Conservation (phyloP, 1,284 basidiomycete genomes). For the Caloboletus firmus region DNA sequence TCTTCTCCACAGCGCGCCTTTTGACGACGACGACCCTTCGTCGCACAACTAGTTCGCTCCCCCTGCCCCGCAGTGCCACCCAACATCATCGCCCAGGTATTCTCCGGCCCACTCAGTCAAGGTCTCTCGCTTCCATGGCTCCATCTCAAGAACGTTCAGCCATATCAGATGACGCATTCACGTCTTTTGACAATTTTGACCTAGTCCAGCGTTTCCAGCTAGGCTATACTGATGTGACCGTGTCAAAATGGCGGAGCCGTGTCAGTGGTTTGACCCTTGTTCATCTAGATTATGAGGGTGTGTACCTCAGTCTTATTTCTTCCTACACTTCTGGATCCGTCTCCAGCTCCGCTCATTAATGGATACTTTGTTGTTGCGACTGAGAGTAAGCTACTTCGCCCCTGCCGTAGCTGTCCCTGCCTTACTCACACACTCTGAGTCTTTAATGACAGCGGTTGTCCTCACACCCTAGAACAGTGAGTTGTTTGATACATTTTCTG, state of each 20-base stretch:
- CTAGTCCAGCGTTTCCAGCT: conserved; percentile 71
- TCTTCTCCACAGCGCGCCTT: conserved; percentile 38
- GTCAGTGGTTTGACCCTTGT: conserved; percentile 77
- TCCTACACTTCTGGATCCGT: conserved; percentile 10
- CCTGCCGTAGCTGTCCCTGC: background rate
- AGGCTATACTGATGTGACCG: conserved; percentile 71
- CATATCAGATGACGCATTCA: conserved; percentile 5
- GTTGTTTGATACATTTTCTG: conserved; percentile 25
- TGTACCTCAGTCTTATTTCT: background rate
- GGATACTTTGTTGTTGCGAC: conserved; percentile 92
- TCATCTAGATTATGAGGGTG: conserved; percentile 83
- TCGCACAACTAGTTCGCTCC: conserved; percentile 22
- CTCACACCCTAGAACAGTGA: conserved; percentile 92
- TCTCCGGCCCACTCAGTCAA: conserved; percentile 10
- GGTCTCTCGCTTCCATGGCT: conserved; percentile 33
- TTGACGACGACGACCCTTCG: conserved; percentile 27
- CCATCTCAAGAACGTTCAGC: conserved; percentile 21
- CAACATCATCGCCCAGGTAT: conserved; percentile 1
- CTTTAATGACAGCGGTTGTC: conserved; percentile 90
- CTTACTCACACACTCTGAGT: conserved; percentile 46
- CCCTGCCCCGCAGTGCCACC: conserved; percentile 16
- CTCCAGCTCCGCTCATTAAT: conserved; percentile 81
- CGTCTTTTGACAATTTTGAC: conserved; percentile 73
- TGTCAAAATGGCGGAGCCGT: conserved; percentile 85
- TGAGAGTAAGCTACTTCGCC: conserved; percentile 64